These are phyloP conservation scores for Dovyalis caffra DNA, from an alignment of 345 rosid genomes.

Conservation along the genomic window DNA sequence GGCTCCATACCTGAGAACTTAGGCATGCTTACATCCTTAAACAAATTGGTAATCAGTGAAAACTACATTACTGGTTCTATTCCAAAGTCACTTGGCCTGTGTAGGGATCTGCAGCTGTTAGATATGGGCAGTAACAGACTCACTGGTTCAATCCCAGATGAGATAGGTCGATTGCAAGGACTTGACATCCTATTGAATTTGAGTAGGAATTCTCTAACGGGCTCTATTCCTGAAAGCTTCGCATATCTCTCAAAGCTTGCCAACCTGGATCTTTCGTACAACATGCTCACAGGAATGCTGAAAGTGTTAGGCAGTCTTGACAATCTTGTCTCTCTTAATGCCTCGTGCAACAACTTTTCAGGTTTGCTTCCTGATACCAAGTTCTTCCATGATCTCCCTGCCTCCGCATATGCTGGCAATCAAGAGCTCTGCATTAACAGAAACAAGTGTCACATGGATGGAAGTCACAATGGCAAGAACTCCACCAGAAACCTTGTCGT, in stretches of 20 bases:
- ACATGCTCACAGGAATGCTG: constrained; percentile 48
- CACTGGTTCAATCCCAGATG: constrained; percentile 50
- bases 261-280: constrained; percentile 60
- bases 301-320: constrained; percentile 42
- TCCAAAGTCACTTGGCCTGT: constrained; percentile 55
- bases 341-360: constrained; percentile 59
- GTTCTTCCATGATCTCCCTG: constrained; percentile 53
- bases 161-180: constrained; percentile 53
- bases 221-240: constrained; percentile 57
- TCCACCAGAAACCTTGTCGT: constrained; percentile 38
- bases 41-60: constrained; percentile 49
- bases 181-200: constrained; percentile 63
- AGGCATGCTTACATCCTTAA: constrained; percentile 56
- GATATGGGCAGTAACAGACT: constrained; percentile 59
- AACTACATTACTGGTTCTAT: constrained; percentile 53
- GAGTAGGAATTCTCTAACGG: constrained; percentile 58
- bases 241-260: constrained; percentile 58
- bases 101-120: constrained; percentile 56
- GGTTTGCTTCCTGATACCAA: constrained; percentile 60
- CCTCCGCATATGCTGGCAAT: constrained; percentile 47
- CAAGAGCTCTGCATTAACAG: constrained; percentile 48
- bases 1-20: constrained; percentile 49
- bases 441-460: constrained; percentile 29
- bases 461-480: constrained; percentile 20
- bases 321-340: constrained; percentile 60